Base-by-base conservation (phyloP, 192 early-diverging fungal species). In the Coemansia interrupta region DNA sequence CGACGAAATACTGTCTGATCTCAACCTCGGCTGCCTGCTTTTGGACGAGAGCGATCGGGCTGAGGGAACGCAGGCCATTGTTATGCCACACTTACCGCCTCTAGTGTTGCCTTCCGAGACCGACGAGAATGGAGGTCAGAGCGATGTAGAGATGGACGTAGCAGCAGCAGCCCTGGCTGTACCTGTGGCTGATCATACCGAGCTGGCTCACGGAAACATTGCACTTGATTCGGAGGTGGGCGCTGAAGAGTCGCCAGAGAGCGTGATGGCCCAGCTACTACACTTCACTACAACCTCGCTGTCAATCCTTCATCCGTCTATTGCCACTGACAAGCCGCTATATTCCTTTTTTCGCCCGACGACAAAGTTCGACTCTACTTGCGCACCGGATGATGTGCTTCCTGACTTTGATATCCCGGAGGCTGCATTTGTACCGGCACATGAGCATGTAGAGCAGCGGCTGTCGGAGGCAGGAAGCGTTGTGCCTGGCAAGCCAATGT, bases 321-420 rank as follows among this genome's bases (percentile, higher is more conserved):
- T 78, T 24, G 55, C 40, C 11, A 50, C 51, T 13, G 63, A 71
- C 68, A 72, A 68, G 24, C 53, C 67, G 26, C 68, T 78, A 10
- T 72, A 61, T 18, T 61, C 61, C 10, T 78, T 72, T 42, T 78
- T 58, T 48, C 64, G 61, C 13, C 69, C 64, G 29, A 58, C 69
- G 5, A 28, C 64, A 14, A 78, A 78, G 22, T 60, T 70, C 22
- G 69, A 78, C 39, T 23, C 64, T 28, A 48, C 69, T 10, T 64
- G 69, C 24, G 69, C 58, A n/a, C 62, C 66, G 1, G 66, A 72
- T 17, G 68, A 68, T 4, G n/a, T 53, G 11, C 53, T 78, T 20
- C 74, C 69, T 0, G 59, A 58, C 56, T 78, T 78, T 65, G 74
- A 72, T 5, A 64, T 78, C 0, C 65, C 74, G 6, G 74, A 71